phyloP scores from a whole-genome alignment of 2,329 filamentous ascomycete species.

The Cercospora nicotianae region DNA sequence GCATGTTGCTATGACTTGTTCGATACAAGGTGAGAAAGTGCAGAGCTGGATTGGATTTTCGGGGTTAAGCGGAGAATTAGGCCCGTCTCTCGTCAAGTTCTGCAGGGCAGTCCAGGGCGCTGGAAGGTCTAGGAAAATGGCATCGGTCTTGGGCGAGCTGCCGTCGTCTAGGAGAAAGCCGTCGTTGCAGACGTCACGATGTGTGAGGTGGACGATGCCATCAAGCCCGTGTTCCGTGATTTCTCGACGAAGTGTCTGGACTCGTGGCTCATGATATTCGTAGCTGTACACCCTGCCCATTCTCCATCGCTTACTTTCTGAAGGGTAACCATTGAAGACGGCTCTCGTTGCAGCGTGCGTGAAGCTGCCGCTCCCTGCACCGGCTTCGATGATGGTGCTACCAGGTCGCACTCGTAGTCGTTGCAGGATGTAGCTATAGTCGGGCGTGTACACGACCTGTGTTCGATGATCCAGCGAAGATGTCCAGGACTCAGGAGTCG shows the following conservation, averaged over 20 bases:
- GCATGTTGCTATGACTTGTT: conserved; percentile 88
- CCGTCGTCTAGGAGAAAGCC: conserved; percentile 61
- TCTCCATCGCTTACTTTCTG: conserved; percentile 37
- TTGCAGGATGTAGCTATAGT: conserved; percentile 82
- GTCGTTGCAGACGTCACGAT: conserved; percentile 75
- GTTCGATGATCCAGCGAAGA: conserved; percentile 76
- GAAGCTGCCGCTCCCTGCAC: conserved; percentile 79
- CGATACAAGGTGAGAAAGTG: conserved; percentile 95
- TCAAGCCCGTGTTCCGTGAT: conserved; percentile 67
- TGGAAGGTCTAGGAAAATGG: conserved; percentile 77
- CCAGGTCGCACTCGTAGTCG: conserved; percentile 73
- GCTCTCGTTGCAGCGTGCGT: conserved; percentile 76
- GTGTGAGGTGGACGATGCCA: conserved; percentile 67
- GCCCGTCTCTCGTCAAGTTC: conserved; percentile 62
- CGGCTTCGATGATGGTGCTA: conserved; percentile 73
- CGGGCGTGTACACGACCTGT: conserved; percentile 82
- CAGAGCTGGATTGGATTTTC: conserved; percentile 75
- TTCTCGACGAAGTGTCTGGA: conserved; percentile 67
- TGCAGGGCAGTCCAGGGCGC: conserved; percentile 78
- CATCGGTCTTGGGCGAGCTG: conserved; percentile 59
- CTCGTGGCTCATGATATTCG: conserved; percentile 75
- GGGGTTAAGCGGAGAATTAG: conserved; percentile 63
- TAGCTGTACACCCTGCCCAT: conserved; percentile 75
- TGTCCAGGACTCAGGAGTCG: conserved; percentile 82
- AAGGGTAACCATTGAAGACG: conserved; percentile 70